These are phyloP conservation scores for Wallacemonas sp. DNA, from an alignment of 208 protist species.

Conservation along the genomic window DNA sequence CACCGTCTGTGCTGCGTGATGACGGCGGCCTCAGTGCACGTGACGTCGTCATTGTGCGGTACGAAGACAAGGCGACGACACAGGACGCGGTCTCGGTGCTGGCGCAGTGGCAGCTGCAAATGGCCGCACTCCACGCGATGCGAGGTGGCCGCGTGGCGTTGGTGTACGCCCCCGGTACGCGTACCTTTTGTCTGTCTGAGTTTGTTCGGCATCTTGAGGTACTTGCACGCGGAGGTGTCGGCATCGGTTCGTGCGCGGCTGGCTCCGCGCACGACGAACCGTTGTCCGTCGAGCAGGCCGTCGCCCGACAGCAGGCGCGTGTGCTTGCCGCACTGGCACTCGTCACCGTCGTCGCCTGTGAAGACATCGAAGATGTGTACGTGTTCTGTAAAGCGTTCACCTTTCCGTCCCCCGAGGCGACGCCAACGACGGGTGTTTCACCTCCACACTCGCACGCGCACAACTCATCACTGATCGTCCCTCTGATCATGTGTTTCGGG, in stretches of 20 bases:
- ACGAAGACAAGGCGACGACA: background rate
- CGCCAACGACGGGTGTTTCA: too few relatives aligned
- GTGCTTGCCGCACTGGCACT: slow-evolving; percentile 35
- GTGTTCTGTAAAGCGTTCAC: slow-evolving; percentile 23
- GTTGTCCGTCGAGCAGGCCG: slow-evolving; percentile 2
- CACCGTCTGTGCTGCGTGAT: background rate
- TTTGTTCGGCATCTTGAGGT: slow-evolving; percentile 45
- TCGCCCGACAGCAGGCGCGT: slow-evolving; percentile 12
- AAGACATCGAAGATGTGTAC: slow-evolving; percentile 32
- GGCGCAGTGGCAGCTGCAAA: slow-evolving; percentile 22
- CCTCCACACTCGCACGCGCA: too few relatives aligned
- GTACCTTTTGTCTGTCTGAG: slow-evolving; percentile 25
- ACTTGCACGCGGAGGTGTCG: slow-evolving; percentile 15
- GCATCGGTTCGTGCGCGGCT: background rate
- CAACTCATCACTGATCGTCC: slow-evolving; percentile 19
- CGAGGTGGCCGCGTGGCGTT: slow-evolving; percentile 49
- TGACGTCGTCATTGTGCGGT: slow-evolving; percentile 30
- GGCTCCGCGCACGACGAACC: background rate
- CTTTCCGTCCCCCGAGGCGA: slow-evolving; percentile 4
- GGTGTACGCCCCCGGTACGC: slow-evolving; percentile 34
- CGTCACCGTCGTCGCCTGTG: slow-evolving; percentile 51
- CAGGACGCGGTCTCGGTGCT: slow-evolving; percentile 15
- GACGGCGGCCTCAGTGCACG: slow-evolving; percentile 17
- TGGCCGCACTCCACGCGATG: slow-evolving; percentile 44
- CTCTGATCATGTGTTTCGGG: slow-evolving; percentile 57